These are phyloP conservation scores for Trypanosoma brucei DNA, from an alignment of 208 protist genomes.

Conservation along the genomic window DNA sequence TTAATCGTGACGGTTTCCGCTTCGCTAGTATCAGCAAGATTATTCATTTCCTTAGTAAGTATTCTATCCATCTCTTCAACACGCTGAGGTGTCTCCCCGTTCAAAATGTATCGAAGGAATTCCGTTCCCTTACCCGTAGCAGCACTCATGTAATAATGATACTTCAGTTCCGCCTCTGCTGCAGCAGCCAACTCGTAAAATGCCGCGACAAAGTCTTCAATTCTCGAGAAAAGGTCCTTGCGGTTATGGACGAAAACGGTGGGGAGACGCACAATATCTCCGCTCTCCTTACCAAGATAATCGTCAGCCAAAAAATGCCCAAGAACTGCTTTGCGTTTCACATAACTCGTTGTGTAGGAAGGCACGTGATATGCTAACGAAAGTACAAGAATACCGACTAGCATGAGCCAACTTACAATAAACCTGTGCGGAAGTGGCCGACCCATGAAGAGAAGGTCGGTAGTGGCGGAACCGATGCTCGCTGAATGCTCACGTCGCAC, in stretches of 20 bases:
- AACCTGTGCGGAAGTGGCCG: conserved; percentile 44
- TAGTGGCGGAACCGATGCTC: conserved; percentile 19
- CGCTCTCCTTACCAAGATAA: conserved; percentile 39
- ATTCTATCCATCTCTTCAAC: background rate
- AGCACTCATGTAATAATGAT: conserved; percentile 30
- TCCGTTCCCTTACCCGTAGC: background rate
- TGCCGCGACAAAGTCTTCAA: conserved; percentile 40
- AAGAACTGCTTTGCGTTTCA: conserved; percentile 39
- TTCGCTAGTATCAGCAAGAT: background rate
- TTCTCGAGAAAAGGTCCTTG: conserved; percentile 27
- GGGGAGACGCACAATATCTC: conserved; percentile 43
- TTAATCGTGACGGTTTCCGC: conserved; percentile 2
- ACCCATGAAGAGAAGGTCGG: conserved; percentile 32
- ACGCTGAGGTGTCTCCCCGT: background rate
- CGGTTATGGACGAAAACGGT: conserved; percentile 38
- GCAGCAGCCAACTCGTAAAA: conserved; percentile 46
- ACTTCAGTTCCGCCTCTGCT: conserved; percentile 37
- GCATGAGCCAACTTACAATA: conserved; percentile 32
- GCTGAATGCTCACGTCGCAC: background rate
- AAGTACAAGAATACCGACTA: conserved; percentile 31
- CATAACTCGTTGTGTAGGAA: conserved; percentile 29
- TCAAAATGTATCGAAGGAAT: background rate
- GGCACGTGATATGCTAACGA: conserved; percentile 35
- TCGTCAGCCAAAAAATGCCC: conserved; percentile 38
- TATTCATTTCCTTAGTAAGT: background rate